phyloP scores from a whole-genome alignment of 2,329 filamentous ascomycete species.

The Colletotrichum scovillei region DNA sequence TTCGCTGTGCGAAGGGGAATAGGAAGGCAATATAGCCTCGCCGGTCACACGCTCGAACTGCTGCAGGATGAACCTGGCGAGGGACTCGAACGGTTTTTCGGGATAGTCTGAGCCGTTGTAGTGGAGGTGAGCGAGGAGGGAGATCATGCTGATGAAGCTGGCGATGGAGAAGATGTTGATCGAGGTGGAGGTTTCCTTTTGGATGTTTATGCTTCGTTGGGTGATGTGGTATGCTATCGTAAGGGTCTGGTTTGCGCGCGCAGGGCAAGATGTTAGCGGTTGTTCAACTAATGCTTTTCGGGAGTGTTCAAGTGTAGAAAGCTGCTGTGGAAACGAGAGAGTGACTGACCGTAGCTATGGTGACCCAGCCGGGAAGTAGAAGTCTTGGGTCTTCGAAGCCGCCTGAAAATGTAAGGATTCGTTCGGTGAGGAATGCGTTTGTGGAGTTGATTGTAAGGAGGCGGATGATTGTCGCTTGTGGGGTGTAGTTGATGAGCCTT shows the following conservation, averaged over 20 bases:
- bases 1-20: conserved; percentile 10
- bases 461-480: conserved; percentile 82
- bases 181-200: conserved; percentile 82
- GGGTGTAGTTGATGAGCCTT: conserved; percentile 87
- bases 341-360: conserved; percentile 74
- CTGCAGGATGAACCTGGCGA: conserved; percentile 17
- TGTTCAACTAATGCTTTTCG: neutral
- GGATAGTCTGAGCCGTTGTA: conserved; percentile 70
- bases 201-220: conserved; percentile 82
- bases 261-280: neutral
- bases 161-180: conserved; percentile 81
- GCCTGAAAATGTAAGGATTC: conserved; percentile 76
- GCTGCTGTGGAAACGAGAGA: neutral
- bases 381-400: conserved; percentile 77
- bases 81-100: conserved; percentile 58
- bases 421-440: conserved; percentile 80
- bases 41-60: conserved; percentile 3
- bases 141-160: conserved; percentile 80
- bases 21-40: conserved; percentile 9
- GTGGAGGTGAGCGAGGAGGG: conserved; percentile 75
- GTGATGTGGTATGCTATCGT: conserved; percentile 82
- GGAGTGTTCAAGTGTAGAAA: neutral
- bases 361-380: conserved; percentile 81
- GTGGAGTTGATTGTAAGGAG: conserved; percentile 80
- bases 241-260: conserved; percentile 63